These are phyloP conservation scores for Rhytidhysteron rufulum DNA, from an alignment of 2,329 filamentous ascomycete genomes.

Conservation along the genomic window DNA sequence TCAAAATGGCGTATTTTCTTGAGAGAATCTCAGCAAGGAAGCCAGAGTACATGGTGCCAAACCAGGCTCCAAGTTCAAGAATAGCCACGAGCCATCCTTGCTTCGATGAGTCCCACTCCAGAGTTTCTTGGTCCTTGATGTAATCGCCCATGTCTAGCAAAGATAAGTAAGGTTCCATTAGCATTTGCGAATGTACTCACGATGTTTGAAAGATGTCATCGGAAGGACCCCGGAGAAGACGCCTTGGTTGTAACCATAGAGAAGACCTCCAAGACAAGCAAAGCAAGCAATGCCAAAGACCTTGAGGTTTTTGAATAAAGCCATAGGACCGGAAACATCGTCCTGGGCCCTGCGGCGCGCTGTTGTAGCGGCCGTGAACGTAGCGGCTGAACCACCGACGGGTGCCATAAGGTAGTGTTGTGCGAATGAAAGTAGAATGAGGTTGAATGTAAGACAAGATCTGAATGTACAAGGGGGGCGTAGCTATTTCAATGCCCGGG, in stretches of 20 bases:
- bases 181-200: constrained; percentile 24
- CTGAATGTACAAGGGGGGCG: not conserved
- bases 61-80: constrained; percentile 72
- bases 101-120: constrained; percentile 34
- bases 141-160: constrained; percentile 40
- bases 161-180: too few species aligned
- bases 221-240: constrained; percentile 68
- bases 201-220: constrained; percentile 45
- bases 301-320: constrained; percentile 50
- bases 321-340: constrained; percentile 43
- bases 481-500: not conserved
- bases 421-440: not conserved
- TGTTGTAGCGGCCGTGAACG: constrained; percentile 40
- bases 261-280: constrained; percentile 49
- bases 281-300: constrained; percentile 55
- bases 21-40: constrained; percentile 68
- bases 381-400: constrained; percentile 26
- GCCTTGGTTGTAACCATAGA: constrained; percentile 72
- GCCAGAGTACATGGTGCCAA: constrained; percentile 67
- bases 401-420: constrained; percentile 31
- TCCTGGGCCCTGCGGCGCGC: constrained; percentile 38
- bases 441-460: not conserved
- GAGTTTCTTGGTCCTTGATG: constrained; percentile 20
- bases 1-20: constrained; percentile 65
- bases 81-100: constrained; percentile 56